These are phyloP conservation scores for Tetracladium marchalianum DNA, from an alignment of 495 filamentous ascomycete species.

Conservation along the genomic window DNA sequence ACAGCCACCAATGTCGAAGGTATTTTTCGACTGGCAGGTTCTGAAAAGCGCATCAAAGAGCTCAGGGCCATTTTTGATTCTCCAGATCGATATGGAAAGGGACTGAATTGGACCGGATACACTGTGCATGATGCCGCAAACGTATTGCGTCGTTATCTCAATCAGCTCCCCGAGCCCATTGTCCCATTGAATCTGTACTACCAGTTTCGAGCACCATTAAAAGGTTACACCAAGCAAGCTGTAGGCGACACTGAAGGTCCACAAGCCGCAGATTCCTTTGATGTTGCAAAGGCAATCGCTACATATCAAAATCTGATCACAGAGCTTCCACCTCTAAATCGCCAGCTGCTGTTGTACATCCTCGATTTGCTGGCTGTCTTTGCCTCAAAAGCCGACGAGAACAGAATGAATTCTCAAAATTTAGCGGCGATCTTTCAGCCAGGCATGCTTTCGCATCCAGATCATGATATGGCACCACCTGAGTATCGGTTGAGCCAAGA, in stretches of 20 bases:
- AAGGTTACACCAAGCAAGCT: conserved; percentile 64
- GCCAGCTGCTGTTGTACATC: conserved; percentile 92
- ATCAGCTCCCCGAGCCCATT: conserved; percentile 90
- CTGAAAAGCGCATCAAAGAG: conserved; percentile 97
- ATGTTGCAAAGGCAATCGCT: conserved; percentile 64
- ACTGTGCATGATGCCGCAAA: conserved; percentile 99
- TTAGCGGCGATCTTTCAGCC: conserved; percentile 98
- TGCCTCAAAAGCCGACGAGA: conserved; percentile 91
- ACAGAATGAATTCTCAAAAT: conserved; percentile 92
- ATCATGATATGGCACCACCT: conserved; percentile 86
- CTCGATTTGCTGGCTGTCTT: conserved; percentile 97
- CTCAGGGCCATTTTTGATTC: conserved; percentile 86
- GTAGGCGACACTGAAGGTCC: conserved; percentile 47
- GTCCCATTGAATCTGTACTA: conserved; percentile 93
- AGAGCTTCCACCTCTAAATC: conserved; percentile 85
- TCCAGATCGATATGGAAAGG: conserved; percentile 93
- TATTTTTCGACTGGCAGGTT: conserved; percentile 92
- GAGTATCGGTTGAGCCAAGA: conserved; percentile 95
- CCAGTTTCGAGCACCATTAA: conserved; percentile 75
- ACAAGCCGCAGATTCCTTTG: conserved; percentile 51
- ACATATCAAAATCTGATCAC: conserved; percentile 86
- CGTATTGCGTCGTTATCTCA: conserved; percentile 88
- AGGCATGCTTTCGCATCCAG: conserved; percentile 86
- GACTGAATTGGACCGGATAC: conserved; percentile 92
- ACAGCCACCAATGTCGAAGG: conserved; percentile 92